These are phyloP conservation scores for Pseudisothecium myosuroides DNA, from an alignment of 225 moss, liverwort and hornwort genomes.

Conservation along the genomic window DNA sequence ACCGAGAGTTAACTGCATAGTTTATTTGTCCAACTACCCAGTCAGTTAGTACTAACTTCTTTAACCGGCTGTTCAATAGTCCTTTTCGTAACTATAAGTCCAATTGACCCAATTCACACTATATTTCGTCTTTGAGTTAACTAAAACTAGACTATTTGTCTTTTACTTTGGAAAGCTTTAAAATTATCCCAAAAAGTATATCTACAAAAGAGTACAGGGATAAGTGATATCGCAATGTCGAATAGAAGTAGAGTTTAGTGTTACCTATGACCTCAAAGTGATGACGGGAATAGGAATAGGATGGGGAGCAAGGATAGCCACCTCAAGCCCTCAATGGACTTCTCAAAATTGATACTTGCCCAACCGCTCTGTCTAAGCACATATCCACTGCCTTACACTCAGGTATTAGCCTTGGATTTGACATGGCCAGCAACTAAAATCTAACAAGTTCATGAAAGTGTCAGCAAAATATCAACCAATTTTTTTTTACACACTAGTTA, in stretches of 20 bases:
- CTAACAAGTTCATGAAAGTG: fast-evolving
- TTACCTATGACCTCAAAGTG: not conserved
- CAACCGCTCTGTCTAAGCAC: fast-evolving
- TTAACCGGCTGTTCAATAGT: too few relatives aligned
- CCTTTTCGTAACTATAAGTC: too few relatives aligned
- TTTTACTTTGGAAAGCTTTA: too few relatives aligned
- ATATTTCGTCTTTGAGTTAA: too few relatives aligned
- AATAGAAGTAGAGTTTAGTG: not conserved
- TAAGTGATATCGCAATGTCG: fast-evolving
- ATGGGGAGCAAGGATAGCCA: not conserved
- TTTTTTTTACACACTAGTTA: not conserved
- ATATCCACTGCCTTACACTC: fast-evolving
- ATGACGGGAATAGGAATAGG: fast-evolving
- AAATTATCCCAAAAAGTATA: too few relatives aligned
- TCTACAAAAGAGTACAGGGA: fast-evolving
- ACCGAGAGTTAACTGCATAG: too few relatives aligned
- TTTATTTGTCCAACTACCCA: too few relatives aligned
- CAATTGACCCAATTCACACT: too few relatives aligned
- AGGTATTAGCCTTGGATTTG: not conserved
- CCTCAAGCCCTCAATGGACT: fast-evolving
- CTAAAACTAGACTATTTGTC: too few relatives aligned
- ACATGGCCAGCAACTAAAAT: fast-evolving
- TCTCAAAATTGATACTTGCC: fast-evolving
- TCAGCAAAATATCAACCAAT: not conserved
- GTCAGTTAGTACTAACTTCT: too few relatives aligned